Base-by-base conservation (phyloP, 306 rosid species). In the Acacia crassicarpa region DNA sequence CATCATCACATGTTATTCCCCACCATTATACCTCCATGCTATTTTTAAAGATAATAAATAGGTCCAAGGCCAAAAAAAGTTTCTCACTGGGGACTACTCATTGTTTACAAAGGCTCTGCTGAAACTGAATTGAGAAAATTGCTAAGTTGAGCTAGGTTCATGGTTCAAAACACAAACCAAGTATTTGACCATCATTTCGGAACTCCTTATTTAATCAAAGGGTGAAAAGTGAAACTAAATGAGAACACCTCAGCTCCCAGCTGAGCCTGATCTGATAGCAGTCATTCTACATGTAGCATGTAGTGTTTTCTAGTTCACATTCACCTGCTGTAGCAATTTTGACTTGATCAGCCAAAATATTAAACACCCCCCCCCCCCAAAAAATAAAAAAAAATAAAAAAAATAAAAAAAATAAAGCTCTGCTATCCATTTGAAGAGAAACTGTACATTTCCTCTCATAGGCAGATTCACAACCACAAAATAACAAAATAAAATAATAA, bases 1-100 rank as follows among this genome's bases (percentile, higher is more conserved):
- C 69, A 70, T 53, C 78, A 49, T 71, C 68, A 23, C 59, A 25
- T 48, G 72, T 69, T 23, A 58, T 54, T 82, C 51, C 76, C 67
- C 79, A 51, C 59, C 79, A 48, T 25, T 44, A 22, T 58, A 30
- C 59, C 59, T 56, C 23, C 67, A 74, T 27, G 16, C 14, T 44
- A 73, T 65, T n/a, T 51, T 23, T 59, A 15, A 70, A 35, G 53
- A 45, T 12, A 67, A 17, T 30, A 68, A 71, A 71, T 10, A 33
- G 45, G 78, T 19, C 33, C 59, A 12, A 12, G 25, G 58, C 49
- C 10, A 2, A 17, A 58, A 10, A 48, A 51, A 20, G 51, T n/a
- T 46, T 53, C 72, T 33, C 63, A 23, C 33, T 40, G 30, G 17
- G 10, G 10, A 38, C 44, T 14, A 58, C 58, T 14, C 22, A 72